Evolutionary conservation across 2,329 filamentous ascomycete species (phyloP).

Genomic region (Scleromitrula shiraiana): DNA sequence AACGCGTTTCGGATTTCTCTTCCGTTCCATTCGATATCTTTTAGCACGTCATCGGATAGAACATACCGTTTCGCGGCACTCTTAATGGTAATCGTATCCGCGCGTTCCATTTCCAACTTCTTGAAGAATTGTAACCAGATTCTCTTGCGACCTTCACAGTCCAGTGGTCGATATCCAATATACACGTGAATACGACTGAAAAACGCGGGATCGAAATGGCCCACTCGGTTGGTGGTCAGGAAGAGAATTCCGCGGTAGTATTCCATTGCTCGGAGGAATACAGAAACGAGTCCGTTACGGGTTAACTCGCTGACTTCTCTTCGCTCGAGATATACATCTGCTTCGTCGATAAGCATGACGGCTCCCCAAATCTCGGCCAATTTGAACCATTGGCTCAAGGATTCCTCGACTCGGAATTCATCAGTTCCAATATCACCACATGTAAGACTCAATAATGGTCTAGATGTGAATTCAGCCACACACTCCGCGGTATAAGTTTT

Average conservation of each 20-base stretch:
- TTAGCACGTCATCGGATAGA: conserved; percentile 14
- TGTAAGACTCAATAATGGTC: conserved; percentile 28
- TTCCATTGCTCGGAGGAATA: conserved; percentile 34
- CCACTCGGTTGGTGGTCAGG: conserved; percentile 36
- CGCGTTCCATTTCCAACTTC: conserved; percentile 16
- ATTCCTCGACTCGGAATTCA: conserved; percentile 37
- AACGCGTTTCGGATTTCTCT: conserved; percentile 25
- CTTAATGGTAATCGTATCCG: conserved; percentile 12
- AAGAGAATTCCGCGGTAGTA: conserved; percentile 37
- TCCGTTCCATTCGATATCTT: conserved; percentile 23
- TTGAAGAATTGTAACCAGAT: conserved; percentile 27
- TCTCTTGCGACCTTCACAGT: conserved; percentile 18
- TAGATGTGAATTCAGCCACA: conserved; percentile 21
- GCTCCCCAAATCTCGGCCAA: conserved; percentile 43
- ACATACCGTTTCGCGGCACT: conserved; percentile 17
- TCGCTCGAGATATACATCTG: conserved; percentile 41
- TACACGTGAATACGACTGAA: conserved; percentile 32
- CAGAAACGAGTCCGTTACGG: conserved; percentile 32
- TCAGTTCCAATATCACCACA: conserved; percentile 43
- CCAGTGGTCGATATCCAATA: conserved; percentile 27
- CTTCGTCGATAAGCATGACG: conserved; percentile 45
- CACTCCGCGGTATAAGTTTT: conserved; percentile 22
- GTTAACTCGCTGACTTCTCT: conserved; percentile 26
- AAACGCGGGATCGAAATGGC: conserved; percentile 34
- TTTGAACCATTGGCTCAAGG: conserved; percentile 39